Evolutionary conservation across 2,329 filamentous ascomycete genomes (phyloP).

Genomic region (Chalara sp.): DNA sequence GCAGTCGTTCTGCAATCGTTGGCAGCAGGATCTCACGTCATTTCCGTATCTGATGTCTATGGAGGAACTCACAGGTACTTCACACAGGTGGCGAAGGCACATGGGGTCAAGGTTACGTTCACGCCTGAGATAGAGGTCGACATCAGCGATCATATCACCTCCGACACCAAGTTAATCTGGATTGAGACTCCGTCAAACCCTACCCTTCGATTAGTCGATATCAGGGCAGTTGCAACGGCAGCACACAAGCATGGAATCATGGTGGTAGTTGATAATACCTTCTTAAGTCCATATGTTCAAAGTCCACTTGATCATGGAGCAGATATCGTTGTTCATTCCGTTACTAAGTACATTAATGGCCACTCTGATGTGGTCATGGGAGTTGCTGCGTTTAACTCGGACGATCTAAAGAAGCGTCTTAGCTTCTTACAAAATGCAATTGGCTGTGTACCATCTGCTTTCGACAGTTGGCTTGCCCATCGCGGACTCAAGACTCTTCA

Average conservation of each 20-base stretch:
- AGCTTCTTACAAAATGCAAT: constrained; percentile 96
- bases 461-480: constrained; percentile 97
- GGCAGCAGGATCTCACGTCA: constrained; percentile 83
- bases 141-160: constrained; percentile 74
- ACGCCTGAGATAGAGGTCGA: constrained; percentile 88
- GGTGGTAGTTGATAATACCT: constrained; percentile 99
- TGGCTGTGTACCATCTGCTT: constrained; percentile 86
- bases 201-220: constrained; percentile 87
- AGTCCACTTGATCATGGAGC: constrained; percentile 93
- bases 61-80: constrained; percentile 98
- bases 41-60: constrained; percentile 96
- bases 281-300: constrained; percentile 92
- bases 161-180: constrained; percentile 92
- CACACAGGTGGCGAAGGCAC: constrained; percentile 91
- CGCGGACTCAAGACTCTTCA: constrained; percentile 95
- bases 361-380: constrained; percentile 98
- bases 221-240: constrained; percentile 72
- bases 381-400: constrained; percentile 88
- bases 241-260: constrained; percentile 85
- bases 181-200: constrained; percentile 95
- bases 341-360: constrained; percentile 99
- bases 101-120: constrained; percentile 92
- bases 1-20: constrained; percentile 90
- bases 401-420: constrained; percentile 68
- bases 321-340: constrained; percentile 74